Percentiles rank a stretch among this genome's conserved stretches.
These are phyloP conservation scores for Eucalyptus polyanthemos DNA, from an alignment of 345 rosid genomes.

Conservation along the genomic window DNA sequence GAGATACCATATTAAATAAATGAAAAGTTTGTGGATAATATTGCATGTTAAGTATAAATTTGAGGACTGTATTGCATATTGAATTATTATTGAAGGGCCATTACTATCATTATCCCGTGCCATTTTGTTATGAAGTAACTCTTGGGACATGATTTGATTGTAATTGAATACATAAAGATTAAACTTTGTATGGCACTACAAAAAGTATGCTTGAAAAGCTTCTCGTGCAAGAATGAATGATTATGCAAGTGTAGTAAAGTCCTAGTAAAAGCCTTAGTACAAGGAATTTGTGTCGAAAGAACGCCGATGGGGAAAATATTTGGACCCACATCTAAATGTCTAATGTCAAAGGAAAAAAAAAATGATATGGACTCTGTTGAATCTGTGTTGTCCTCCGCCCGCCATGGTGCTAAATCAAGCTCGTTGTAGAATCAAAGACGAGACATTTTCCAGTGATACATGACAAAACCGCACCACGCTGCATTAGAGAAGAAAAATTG, in stretches of 20 bases:
- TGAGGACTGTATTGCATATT: too few species aligned
- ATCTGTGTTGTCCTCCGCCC: background rate
- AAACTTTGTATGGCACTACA: background rate
- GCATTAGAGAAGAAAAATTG: background rate
- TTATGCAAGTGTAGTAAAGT: background rate
- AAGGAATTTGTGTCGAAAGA: background rate
- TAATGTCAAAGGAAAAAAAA: background rate
- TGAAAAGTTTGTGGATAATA: background rate
- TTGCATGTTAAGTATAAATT: background rate
- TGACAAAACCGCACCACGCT: background rate
- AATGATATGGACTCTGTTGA: background rate
- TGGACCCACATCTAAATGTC: background rate
- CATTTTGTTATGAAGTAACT: too few species aligned
- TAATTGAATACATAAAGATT: background rate
- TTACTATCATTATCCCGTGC: too few species aligned
- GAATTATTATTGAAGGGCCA: too few species aligned
- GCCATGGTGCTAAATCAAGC: too few species aligned
- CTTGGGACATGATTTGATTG: background rate
- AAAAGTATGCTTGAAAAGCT: background rate
- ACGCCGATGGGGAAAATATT: background rate
- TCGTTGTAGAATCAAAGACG: background rate
- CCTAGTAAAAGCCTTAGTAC: background rate
- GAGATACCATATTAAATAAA: rapidly evolving
- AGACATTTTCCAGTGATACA: background rate
- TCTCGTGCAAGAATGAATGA: background rate